phyloP scores from a whole-genome alignment of 169 alveolate species.

The Eimeria falciformis region DNA sequence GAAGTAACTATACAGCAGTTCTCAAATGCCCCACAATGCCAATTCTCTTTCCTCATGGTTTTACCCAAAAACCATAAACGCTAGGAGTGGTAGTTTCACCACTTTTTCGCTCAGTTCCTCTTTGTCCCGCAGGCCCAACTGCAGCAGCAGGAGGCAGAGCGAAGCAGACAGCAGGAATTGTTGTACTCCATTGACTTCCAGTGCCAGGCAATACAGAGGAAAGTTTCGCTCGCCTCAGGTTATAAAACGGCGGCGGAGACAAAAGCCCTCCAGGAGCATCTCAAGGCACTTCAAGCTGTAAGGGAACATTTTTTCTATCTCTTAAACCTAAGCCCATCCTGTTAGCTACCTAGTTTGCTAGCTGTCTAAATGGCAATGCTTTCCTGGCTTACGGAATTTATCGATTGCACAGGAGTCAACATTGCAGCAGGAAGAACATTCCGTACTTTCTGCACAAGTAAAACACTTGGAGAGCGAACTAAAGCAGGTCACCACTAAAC shows the following conservation, averaged over 20 bases:
- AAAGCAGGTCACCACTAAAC: too few relatives aligned
- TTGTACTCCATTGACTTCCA: conserved; percentile 94
- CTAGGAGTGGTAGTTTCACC: too few relatives aligned
- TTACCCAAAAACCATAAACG: too few relatives aligned
- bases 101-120: neutral
- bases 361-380: neutral
- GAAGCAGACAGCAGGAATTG: conserved; percentile 92
- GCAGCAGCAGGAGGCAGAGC: conserved; percentile 92
- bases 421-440: conserved; percentile 81
- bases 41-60: too few relatives aligned
- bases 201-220: conserved; percentile 94
- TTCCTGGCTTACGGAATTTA: neutral
- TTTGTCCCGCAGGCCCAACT: conserved; percentile 86
- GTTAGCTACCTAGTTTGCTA: neutral
- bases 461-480: conserved; percentile 77
- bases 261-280: conserved; percentile 86
- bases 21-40: too few relatives aligned
- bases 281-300: conserved; percentile 83
- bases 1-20: too few relatives aligned
- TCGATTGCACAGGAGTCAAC: neutral
- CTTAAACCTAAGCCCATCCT: neutral
- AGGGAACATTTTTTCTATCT: conserved; percentile 77
- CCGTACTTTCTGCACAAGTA: conserved; percentile 78
- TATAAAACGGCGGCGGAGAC: conserved; percentile 94
- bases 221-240: conserved; percentile 93